Percentiles rank a stretch among this genome's conserved stretches.
Evolutionary conservation across 805 yeast genomes (phyloP).

Genomic region (Nakazawaea ernobii): DNA sequence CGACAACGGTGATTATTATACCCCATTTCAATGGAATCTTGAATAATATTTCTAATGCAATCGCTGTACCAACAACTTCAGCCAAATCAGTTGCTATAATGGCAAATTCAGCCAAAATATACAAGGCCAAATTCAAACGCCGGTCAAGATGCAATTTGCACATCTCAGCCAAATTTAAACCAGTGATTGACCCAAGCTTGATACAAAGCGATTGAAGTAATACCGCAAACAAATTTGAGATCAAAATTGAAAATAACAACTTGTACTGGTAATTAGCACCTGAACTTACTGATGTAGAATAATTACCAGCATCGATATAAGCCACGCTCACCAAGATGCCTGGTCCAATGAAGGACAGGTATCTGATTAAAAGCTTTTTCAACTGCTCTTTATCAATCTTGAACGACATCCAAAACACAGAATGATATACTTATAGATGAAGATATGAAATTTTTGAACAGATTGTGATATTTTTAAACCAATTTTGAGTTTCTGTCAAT

Average conservation of each 20-base stretch:
- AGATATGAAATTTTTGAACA: no score
- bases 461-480: no score
- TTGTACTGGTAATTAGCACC: constrained; percentile 85
- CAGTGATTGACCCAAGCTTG: constrained; percentile 90
- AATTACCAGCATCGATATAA: constrained; percentile 97
- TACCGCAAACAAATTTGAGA: constrained; percentile 83
- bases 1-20: constrained; percentile 77
- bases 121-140: constrained; percentile 54
- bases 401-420: no score
- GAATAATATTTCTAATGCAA: constrained; percentile 79
- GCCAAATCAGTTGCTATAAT: constrained; percentile 95
- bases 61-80: constrained; percentile 97
- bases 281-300: constrained; percentile 90
- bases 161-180: constrained; percentile 83
- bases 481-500: no score
- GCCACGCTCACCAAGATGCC: constrained; percentile 94
- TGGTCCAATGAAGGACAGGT: constrained; percentile 60
- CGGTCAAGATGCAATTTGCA: constrained; percentile 72
- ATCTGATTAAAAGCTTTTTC: not conserved
- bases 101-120: constrained; percentile 80
- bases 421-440: no score
- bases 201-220: constrained; percentile 81
- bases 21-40: constrained; percentile 78
- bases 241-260: constrained; percentile 67
- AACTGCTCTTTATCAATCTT: not conserved